Evolutionary conservation across 2,329 filamentous ascomycete genomes (phyloP).

Genomic region (Aaosphaeria arxii): DNA sequence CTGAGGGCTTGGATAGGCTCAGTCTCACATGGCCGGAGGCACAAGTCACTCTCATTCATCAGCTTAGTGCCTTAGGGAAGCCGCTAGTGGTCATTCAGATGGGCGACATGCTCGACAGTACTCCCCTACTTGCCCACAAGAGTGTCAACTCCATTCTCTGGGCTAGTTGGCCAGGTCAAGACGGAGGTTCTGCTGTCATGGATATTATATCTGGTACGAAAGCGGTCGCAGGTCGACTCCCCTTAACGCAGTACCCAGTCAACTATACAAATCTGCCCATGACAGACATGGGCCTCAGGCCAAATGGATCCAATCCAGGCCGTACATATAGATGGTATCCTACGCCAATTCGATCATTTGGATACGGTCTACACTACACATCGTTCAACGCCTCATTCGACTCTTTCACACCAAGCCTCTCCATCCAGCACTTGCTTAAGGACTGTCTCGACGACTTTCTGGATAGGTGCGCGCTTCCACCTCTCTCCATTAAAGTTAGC

Average conservation of each 20-base stretch:
- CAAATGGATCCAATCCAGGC: constrained; percentile 45
- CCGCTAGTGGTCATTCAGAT: constrained; percentile 53
- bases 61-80: constrained; percentile 47
- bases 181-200: constrained; percentile 55
- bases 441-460: constrained; percentile 44
- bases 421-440: constrained; percentile 37
- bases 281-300: constrained; percentile 56
- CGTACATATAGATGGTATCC: constrained; percentile 61
- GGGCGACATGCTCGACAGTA: constrained; percentile 1
- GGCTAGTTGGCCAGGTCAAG: constrained; percentile 60
- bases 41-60: constrained; percentile 51
- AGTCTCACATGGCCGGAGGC: constrained; percentile 51
- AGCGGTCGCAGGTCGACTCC: constrained; percentile 54
- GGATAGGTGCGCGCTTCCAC: constrained; percentile 45
- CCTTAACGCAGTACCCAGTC: constrained; percentile 56
- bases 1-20: constrained; percentile 52
- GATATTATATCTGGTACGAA: constrained; percentile 52
- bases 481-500: constrained; percentile 38
- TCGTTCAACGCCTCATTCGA: constrained; percentile 41
- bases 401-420: not conserved
- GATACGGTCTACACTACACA: constrained; percentile 58
- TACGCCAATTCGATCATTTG: constrained; percentile 52
- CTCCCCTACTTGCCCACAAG: not conserved
- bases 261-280: constrained; percentile 51
- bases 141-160: constrained; percentile 43